Percentiles rank a stretch among this genome's conserved stretches.
Evolutionary conservation across 2,329 filamentous ascomycete species (phyloP).

Genomic region (Cladophialophora exuberans): DNA sequence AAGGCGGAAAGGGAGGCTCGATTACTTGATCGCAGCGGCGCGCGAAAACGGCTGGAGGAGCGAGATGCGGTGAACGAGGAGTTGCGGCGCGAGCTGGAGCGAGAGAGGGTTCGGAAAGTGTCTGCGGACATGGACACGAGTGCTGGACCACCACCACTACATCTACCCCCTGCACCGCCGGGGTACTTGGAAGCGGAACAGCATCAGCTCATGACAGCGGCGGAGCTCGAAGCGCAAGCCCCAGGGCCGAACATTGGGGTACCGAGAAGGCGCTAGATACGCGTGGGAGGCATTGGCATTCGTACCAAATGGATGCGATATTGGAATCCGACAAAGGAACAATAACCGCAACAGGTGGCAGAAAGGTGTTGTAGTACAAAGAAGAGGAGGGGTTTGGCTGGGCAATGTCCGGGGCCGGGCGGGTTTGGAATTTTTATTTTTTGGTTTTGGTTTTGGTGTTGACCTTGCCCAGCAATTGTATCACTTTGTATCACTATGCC

Average conservation of each 20-base stretch:
- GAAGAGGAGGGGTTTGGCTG: no score
- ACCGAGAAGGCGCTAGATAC: constrained; percentile 30
- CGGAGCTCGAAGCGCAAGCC: background rate
- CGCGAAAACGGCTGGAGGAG: constrained; percentile 76
- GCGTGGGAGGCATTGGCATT: constrained; percentile 17
- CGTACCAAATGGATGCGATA: constrained; percentile 10
- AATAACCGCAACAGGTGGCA: background rate
- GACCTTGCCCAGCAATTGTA: no score
- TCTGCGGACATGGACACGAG: constrained; percentile 13
- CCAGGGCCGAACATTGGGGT: constrained; percentile 11
- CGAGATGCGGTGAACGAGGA: constrained; percentile 74
- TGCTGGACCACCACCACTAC: constrained; percentile 5
- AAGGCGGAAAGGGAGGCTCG: constrained; percentile 88
- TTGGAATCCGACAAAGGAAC: constrained; percentile 4
- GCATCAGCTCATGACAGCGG: background rate
- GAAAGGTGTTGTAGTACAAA: no score
- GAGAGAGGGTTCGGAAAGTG: constrained; percentile 51
- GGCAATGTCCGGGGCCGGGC: no score
- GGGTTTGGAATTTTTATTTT: no score
- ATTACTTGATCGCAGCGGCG: constrained; percentile 80
- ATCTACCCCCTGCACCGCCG: constrained; percentile 6
- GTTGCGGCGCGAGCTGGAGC: constrained; percentile 66
- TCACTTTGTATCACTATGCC: no score
- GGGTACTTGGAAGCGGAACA: constrained; percentile 1
- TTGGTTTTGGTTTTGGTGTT: no score